Percentiles rank a stretch among this genome's conserved stretches.
Conservation (phyloP, 1,284 basidiomycete species). For the Moesziomyces aphidis region DNA sequence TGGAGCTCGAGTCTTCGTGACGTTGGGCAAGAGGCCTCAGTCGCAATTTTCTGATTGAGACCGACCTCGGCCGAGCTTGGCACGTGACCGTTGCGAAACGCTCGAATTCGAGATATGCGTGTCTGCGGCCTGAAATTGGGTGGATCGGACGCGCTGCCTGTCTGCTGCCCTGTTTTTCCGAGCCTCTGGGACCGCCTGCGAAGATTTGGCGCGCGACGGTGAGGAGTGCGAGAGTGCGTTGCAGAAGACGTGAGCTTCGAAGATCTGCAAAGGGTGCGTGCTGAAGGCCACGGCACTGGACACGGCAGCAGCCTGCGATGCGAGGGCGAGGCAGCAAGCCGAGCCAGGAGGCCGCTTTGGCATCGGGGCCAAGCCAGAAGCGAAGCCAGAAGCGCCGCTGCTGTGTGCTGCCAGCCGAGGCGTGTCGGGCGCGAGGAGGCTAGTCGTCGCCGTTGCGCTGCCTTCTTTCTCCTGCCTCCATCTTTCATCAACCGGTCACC, state of each 20-base stretch:
- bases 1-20: neutral
- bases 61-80: neutral
- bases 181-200: too few relatives aligned
- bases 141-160: neutral
- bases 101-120: neutral
- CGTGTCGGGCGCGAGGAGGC: neutral
- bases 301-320: too few relatives aligned
- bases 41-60: neutral
- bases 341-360: neutral
- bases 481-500: slow-evolving; percentile 48
- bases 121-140: neutral
- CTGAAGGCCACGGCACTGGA: neutral
- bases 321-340: slow-evolving; percentile 4
- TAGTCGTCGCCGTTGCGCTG: slow-evolving; percentile 9
- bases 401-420: neutral
- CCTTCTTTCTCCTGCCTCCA: slow-evolving; percentile 25
- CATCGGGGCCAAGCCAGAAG: too few relatives aligned
- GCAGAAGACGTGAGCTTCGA: too few relatives aligned
- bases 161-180: neutral
- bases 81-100: neutral
- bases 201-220: neutral
- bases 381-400: too few relatives aligned
- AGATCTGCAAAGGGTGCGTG: too few relatives aligned
- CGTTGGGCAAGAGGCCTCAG: neutral
- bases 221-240: too few relatives aligned